Conservation (phyloP, 1,284 basidiomycete genomes). For the Fomitopsis pinicola region DNA sequence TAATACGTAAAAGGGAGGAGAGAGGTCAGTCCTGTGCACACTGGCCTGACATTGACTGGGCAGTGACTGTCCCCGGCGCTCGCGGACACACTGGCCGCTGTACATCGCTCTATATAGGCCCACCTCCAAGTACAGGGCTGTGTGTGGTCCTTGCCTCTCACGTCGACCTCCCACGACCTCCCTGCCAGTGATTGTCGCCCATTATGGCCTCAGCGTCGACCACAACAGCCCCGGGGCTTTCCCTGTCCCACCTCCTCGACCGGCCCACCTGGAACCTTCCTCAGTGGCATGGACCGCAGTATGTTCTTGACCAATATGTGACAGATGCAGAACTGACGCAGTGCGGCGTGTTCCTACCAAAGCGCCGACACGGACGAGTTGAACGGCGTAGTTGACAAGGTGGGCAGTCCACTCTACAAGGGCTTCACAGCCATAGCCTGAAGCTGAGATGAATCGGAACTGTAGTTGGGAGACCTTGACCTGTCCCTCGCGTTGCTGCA, state of each 20-base stretch:
- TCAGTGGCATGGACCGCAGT: constrained; percentile 22
- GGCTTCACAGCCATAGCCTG: background rate
- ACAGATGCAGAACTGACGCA: background rate
- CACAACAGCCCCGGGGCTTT: constrained; percentile 10
- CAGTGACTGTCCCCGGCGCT: background rate
- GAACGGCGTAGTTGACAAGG: constrained; percentile 13
- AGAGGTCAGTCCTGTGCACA: background rate
- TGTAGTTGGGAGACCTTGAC: constrained; percentile 23
- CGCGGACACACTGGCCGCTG: background rate
- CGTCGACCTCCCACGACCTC: background rate
- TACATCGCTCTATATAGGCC: background rate
- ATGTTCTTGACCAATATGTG: constrained; percentile 9
- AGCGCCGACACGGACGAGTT: constrained; percentile 6
- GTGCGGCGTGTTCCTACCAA: background rate
- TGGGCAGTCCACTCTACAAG: background rate
- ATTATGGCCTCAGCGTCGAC: constrained; percentile 2
- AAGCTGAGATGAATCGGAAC: background rate
- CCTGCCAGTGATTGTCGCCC: background rate
- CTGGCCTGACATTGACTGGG: background rate
- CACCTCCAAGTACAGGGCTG: background rate
- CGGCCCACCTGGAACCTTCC: constrained; percentile 26
- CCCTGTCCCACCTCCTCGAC: constrained; percentile 21
- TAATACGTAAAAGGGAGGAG: background rate
- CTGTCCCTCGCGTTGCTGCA: constrained; percentile 24
- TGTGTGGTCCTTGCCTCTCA: background rate